Evolutionary conservation across 1,284 basidiomycete species (phyloP), one percentile per base, ranked within the genome.

Genomic region (Butyriboletus appendiculatus): DNA sequence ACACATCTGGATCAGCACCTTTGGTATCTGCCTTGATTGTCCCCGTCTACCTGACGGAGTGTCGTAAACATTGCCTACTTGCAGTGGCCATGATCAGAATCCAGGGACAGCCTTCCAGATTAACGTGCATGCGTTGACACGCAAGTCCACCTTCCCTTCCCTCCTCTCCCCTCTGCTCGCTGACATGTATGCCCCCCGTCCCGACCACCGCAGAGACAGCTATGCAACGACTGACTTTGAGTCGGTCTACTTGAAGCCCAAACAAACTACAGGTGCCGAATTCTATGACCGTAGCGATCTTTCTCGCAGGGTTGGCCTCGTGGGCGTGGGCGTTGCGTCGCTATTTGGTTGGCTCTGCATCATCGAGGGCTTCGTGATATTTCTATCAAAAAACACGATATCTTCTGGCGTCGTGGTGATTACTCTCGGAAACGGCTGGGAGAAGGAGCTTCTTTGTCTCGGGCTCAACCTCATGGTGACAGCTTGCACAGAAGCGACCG

Each of bases 281-380:
- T 69, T 67, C 24, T 68, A 70, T 39, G 64, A 71, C 40, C 60
- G 66, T 30, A 68, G 69, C 52, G 53, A 62, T 16, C 49, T 63
- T 11, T 59, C 66, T 32, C 65, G 67, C 50, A 53, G 22, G 38
- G 33, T 67, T 15, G 60, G 64, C 55, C 59, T 68, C 45, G 48
- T 61, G 20, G 69, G 69, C 12, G 55, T 68, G 8, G 59, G 56
- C 8, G 10, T 63, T 12, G 56, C 69, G 15, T 44, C 57, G 14
- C 16, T 69, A 0, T 59, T 68, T 15, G 47, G 69, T 26, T 53
- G 6, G 32, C 24, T 46, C 52, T 68, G 66, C 58, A 62, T 69
- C 20, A 33, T 59, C 24, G 57, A 24, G 26, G 69, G 66, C 6
- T 32, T 59, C 51, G 44, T 62, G 44, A 66, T 67, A 35, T 59